phyloP scores from a whole-genome alignment of 202 grass and related monocot species.

The Cymbopogon flexuosus region DNA sequence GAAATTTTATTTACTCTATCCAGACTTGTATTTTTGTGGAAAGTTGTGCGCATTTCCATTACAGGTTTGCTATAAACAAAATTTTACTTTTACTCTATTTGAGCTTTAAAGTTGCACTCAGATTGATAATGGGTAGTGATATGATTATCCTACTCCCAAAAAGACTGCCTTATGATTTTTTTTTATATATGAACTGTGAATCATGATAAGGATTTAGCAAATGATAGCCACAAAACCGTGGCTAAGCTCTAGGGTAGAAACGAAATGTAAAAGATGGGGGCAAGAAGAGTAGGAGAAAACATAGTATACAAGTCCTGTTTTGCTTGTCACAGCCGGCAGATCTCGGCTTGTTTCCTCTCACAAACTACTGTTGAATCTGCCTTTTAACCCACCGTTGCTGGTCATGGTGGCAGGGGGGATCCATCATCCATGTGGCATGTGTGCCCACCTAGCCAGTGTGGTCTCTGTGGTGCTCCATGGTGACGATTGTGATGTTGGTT shows the following conservation, averaged over 20 bases:
- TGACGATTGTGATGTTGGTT: conserved; percentile 52
- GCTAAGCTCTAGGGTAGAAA: neutral
- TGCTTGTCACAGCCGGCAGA: no score
- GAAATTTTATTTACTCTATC: neutral
- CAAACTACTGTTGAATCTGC: no score
- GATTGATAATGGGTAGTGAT: neutral
- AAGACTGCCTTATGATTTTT: neutral
- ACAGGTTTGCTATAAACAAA: neutral
- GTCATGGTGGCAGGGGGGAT: neutral
- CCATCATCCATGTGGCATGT: neutral
- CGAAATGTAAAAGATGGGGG: neutral
- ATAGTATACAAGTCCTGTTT: no score
- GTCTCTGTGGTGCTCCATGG: conserved; percentile 31
- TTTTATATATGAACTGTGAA: neutral
- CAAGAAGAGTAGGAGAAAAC: neutral
- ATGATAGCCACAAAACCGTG: conserved; percentile 10
- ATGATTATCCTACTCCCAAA: neutral
- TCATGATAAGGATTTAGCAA: neutral
- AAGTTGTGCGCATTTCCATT: neutral
- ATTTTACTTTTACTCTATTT: neutral
- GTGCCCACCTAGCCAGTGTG: conserved; percentile 18
- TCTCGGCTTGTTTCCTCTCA: no score
- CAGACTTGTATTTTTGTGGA: neutral
- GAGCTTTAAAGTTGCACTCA: neutral
- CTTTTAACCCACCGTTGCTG: no score